These are phyloP conservation scores for Malus hybrid DNA, from an alignment of 331 rosid species.

Conservation along the genomic window DNA sequence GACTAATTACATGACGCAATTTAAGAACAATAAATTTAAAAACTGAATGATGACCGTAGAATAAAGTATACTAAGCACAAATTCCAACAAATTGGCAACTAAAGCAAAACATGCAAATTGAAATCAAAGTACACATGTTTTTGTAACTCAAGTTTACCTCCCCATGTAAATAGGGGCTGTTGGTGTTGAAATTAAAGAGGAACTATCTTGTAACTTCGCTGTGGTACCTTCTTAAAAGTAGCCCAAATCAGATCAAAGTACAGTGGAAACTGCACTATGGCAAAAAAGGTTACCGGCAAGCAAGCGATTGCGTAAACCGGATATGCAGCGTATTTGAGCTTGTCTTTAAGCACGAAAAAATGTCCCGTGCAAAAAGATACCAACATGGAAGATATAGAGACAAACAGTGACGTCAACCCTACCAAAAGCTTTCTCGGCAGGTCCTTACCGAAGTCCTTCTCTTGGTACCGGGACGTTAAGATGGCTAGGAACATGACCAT, in stretches of 20 bases:
- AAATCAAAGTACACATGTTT: too few relatives aligned
- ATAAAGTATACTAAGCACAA: neutral
- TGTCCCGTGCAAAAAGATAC: slow-evolving; percentile 37
- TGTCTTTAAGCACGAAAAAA: slow-evolving; percentile 31
- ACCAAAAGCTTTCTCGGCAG: too few relatives aligned
- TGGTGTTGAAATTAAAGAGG: neutral
- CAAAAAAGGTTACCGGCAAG: slow-evolving; percentile 29
- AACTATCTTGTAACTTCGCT: slow-evolving; percentile 6
- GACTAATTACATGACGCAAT: too few relatives aligned
- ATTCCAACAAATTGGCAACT: neutral
- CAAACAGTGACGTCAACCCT: slow-evolving; percentile 21
- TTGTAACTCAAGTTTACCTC: neutral
- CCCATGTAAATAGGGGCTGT: neutral
- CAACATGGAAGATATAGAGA: slow-evolving; percentile 33
- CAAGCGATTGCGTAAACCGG: slow-evolving; percentile 26
- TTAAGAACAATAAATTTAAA: too few relatives aligned
- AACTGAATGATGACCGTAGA: too few relatives aligned
- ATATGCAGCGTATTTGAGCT: slow-evolving; percentile 16
- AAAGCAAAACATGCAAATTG: neutral
- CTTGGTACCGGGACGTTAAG: slow-evolving; percentile 25
- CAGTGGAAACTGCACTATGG: slow-evolving; percentile 29
- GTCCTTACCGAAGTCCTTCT: slow-evolving; percentile 12
- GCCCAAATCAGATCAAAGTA: slow-evolving; percentile 48
- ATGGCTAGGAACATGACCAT: slow-evolving; percentile 41
- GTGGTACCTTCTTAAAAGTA: slow-evolving; percentile 29